These are phyloP conservation scores for Pseudomicrostroma phylloplanum DNA, from an alignment of 1,284 basidiomycete species.

Conservation along the genomic window DNA sequence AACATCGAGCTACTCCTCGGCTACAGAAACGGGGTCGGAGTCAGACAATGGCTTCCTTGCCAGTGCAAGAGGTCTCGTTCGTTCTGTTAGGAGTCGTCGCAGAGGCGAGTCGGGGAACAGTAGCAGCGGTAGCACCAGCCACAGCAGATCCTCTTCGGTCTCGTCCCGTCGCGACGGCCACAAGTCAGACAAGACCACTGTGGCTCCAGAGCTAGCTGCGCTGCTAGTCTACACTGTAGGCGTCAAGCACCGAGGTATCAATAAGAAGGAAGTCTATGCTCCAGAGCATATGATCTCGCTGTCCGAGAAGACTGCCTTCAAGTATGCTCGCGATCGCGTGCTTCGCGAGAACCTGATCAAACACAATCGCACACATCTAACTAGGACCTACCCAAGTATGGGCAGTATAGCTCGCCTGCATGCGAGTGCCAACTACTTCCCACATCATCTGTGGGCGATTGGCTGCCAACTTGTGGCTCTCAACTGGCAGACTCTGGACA, in stretches of 20 bases:
- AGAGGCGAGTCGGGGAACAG: neutral
- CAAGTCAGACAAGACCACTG: conserved; percentile 49
- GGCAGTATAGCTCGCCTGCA: conserved; percentile 55
- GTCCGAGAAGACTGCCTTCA: conserved; percentile 62
- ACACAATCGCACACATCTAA: conserved; percentile 78
- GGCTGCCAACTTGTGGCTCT: conserved; percentile 91
- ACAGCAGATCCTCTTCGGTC: neutral
- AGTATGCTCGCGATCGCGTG: conserved; percentile 27
- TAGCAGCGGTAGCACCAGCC: neutral
- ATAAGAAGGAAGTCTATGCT: conserved; percentile 80
- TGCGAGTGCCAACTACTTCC: conserved; percentile 69
- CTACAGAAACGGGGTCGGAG: conserved; percentile 18
- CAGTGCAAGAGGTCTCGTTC: conserved; percentile 13
- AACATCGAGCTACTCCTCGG: conserved; percentile 3
- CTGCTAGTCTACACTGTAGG: conserved; percentile 91
- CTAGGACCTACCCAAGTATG: conserved; percentile 81
- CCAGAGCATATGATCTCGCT: conserved; percentile 87
- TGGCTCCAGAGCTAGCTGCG: conserved; percentile 67
- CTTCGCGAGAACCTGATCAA: conserved; percentile 66
- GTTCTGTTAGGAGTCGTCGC: conserved; percentile 6
- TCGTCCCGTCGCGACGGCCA: neutral
- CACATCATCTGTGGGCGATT: conserved; percentile 79
- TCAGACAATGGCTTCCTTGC: conserved; percentile 20
- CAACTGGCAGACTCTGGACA: conserved; percentile 85
- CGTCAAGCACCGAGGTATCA: conserved; percentile 86